phyloP scores from a whole-genome alignment of 495 filamentous ascomycete species.

The Peziza echinospora region DNA sequence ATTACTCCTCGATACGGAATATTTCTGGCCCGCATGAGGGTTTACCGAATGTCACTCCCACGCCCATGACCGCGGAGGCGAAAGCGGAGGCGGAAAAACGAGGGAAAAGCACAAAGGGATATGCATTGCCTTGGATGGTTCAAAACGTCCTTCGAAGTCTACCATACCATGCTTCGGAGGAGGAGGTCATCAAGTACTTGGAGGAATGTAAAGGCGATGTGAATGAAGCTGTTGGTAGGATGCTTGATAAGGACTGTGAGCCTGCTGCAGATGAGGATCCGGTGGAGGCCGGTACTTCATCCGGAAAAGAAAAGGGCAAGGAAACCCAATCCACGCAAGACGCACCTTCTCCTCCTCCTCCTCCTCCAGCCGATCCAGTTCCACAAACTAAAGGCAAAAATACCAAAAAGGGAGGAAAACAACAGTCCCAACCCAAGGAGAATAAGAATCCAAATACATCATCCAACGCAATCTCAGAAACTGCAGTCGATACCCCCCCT shows the following conservation, averaged over 20 bases:
- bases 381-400: not conserved
- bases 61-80: conserved; percentile 13
- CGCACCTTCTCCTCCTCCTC: not conserved
- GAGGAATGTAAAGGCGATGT: conserved; percentile 39
- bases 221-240: conserved; percentile 28
- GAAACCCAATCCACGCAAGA: not conserved
- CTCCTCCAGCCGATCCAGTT: no score
- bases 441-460: conserved; percentile 1
- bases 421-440: conserved; percentile 1
- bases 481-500: conserved; percentile 12
- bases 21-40: conserved; percentile 38
- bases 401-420: not conserved
- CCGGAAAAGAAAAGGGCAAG: not conserved
- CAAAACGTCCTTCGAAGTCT: conserved; percentile 35
- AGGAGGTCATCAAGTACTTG: conserved; percentile 34
- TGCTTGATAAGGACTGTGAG: not conserved
- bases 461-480: no score
- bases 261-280: not conserved
- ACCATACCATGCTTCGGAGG: conserved; percentile 32
- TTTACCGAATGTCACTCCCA: conserved; percentile 24
- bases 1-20: conserved; percentile 54
- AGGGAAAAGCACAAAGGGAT: conserved; percentile 21
- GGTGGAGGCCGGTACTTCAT: not conserved
- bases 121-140: conserved; percentile 38
- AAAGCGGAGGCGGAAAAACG: conserved; percentile 7